Evolutionary conservation across 495 filamentous ascomycete species (phyloP), one percentile per base, ranked within the genome.

Genomic region (Aspergillus avenaceus): DNA sequence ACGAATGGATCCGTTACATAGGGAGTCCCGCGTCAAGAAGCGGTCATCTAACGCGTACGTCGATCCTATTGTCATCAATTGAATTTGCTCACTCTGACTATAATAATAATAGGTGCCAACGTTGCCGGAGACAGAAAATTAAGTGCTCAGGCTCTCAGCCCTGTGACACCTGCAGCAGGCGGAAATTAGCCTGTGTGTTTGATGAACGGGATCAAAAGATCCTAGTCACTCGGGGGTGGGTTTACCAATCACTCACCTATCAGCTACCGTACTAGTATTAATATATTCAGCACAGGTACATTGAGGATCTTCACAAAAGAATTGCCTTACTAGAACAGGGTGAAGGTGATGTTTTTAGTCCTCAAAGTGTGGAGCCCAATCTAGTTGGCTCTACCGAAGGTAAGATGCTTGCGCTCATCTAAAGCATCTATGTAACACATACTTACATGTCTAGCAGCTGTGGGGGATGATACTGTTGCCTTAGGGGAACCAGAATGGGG

Each of bases 41-140:
- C 60, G 70, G 50, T 68, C 69, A 2, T 53, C 63, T 12, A 73
- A 70, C 58, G 70, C 68, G 68, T 71, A 57, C 38, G 63, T 57
- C n/a, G n/a, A n/a, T n/a, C n/a, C n/a, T n/a, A n/a, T n/a, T n/a
- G n/a, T n/a, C n/a, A n/a, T n/a, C n/a, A n/a, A n/a, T n/a, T n/a
- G n/a, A n/a, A n/a, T n/a, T n/a, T n/a, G n/a, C n/a, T n/a, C n/a
- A n/a, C n/a, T n/a, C n/a, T n/a, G n/a, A n/a, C n/a, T n/a, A n/a
- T n/a, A n/a, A n/a, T n/a, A n/a, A n/a, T n/a, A n/a, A 8, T 47
- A 75, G 71, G 32, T 72, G 71, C 52, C 58, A 60, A 41, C 67
- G 72, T 49, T 75, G 72, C 41, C 71, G 72, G 34, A 62, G 69
- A 32, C 72, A 75, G 40, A 75, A 75, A 48, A 73, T 74, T 50